Evolutionary conservation across 1,139 yeast genomes (phyloP), one percentile per base, ranked within the genome.

Genomic region (Hyphopichia wangnamkhiaoensis): DNA sequence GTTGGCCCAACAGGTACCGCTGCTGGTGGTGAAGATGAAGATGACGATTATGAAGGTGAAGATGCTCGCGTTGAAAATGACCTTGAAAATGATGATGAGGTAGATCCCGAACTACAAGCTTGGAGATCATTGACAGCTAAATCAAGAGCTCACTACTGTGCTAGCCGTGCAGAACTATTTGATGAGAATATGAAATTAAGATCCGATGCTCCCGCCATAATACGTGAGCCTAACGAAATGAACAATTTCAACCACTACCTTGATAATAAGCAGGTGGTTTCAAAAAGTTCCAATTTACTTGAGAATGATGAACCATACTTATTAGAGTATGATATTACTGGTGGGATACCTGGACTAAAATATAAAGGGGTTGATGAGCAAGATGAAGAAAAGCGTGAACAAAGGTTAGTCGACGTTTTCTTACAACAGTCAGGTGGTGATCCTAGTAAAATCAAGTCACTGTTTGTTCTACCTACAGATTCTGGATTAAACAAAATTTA

Each of bases 91-190:
- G 63, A 58, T 7, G 59, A 53, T 28, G 86, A 68, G 35, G 63
- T 70, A 42, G 83, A 83, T 52, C 72, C 82, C 25, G 94, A 87
- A 54, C 61, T 80, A 36, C 85, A 84, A 41, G 81, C 89, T 0
- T 90, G 96, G 96, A 84, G 85, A 50, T 78, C 80, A 10, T 61
- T 85, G 16, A 88, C 95, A 1, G 87, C 96, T 0, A 84, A 84
- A 44, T 78, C 87, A 0, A 69, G 96, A 42, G 88, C 94, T 7
- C 80, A 84, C 41, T 78, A 87, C 45, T 84, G 96, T 57, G 66
- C 81, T 25, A 75, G 76, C 41, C 75, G 97, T 51, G 74, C 89
- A 0, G 79, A 74, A 6, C 63, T 89, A 37, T 90, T 91, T 48
- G 71, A 68, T 52, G 77, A 74, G 27, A 73, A 76, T 14, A 65